A percentile compares a stretch with the other conserved stretches of the same genome.
Evolutionary conservation across 441 rosid genomes (phyloP).

Genomic region (Populus hybrid): DNA sequence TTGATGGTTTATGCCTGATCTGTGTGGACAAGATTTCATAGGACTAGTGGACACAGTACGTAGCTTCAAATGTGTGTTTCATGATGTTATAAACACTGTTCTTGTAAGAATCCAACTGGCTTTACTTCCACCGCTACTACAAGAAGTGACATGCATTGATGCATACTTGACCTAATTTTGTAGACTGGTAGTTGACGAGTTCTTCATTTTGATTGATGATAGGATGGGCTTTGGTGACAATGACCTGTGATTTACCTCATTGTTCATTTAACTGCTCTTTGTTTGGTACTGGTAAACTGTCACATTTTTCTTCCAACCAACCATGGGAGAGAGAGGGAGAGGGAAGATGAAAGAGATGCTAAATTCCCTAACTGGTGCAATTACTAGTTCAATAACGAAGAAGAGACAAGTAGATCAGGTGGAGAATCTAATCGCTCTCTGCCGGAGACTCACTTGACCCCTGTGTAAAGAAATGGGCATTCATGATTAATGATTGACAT

Average conservation of each 20-base stretch:
- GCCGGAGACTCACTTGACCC: slow-evolving; percentile 20
- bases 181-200: slow-evolving; percentile 34
- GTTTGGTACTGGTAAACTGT: not conserved
- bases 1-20: not conserved
- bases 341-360: not conserved
- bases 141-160: no score
- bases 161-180: slow-evolving; percentile 19
- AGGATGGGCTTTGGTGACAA: not conserved
- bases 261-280: not conserved
- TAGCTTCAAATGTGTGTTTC: not conserved
- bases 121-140: slow-evolving; percentile 3
- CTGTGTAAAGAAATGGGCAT: slow-evolving; percentile 13
- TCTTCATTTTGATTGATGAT: not conserved
- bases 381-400: slow-evolving; percentile 23
- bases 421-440: not conserved
- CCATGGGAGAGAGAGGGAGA: not conserved
- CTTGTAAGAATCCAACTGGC: slow-evolving; percentile 16
- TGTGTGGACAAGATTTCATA: slow-evolving; percentile 4
- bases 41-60: not conserved
- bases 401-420: slow-evolving; percentile 23
- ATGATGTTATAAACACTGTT: not conserved
- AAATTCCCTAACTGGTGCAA: slow-evolving; percentile 6
- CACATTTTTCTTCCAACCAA: not conserved
- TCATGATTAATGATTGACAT: slow-evolving; percentile 27
- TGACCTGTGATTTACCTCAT: not conserved